These are phyloP conservation scores for Salix purpurea DNA, from an alignment of 345 rosid genomes.

Conservation along the genomic window DNA sequence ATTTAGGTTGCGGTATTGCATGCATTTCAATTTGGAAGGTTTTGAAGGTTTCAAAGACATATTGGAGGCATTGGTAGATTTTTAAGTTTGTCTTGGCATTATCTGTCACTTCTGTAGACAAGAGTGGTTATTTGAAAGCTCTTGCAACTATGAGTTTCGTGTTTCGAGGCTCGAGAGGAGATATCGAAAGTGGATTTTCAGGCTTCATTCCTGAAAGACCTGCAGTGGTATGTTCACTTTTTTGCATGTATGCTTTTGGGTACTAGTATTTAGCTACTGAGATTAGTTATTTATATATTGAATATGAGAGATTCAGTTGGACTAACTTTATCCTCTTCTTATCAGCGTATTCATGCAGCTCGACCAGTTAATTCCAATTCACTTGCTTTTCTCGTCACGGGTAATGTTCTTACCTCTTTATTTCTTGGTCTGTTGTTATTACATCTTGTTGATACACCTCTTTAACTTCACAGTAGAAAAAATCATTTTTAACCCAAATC, in stretches of 20 bases:
- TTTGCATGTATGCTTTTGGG: not conserved
- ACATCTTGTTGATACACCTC: not conserved
- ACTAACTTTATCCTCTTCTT: not conserved
- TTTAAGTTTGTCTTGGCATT: not conserved
- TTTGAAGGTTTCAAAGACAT: slow-evolving; percentile 15
- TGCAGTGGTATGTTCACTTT: slow-evolving; percentile 46
- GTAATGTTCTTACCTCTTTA: slow-evolving; percentile 30
- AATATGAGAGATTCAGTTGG: not conserved
- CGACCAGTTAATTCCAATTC: slow-evolving; percentile 84
- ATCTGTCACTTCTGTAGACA: not conserved
- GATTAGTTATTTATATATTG: not conserved
- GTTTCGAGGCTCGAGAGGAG: slow-evolving; percentile 77
- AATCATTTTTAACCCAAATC: slow-evolving; percentile 6
- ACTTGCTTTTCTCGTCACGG: slow-evolving; percentile 86
- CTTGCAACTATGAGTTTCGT: slow-evolving; percentile 63
- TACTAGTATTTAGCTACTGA: not conserved
- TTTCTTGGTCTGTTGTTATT: slow-evolving; percentile 6
- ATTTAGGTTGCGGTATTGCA: not conserved
- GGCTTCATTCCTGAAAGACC: slow-evolving; percentile 69
- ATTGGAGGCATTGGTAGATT: not conserved
- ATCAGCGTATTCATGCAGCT: slow-evolving; percentile 77
- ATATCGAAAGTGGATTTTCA: slow-evolving; percentile 70
- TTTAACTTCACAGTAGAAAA: no score
- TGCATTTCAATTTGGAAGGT: slow-evolving; percentile 13
- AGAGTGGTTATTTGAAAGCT: not conserved